phyloP scores from a whole-genome alignment of 164 flowering plant genomes.

The Tetracentron sinense region DNA sequence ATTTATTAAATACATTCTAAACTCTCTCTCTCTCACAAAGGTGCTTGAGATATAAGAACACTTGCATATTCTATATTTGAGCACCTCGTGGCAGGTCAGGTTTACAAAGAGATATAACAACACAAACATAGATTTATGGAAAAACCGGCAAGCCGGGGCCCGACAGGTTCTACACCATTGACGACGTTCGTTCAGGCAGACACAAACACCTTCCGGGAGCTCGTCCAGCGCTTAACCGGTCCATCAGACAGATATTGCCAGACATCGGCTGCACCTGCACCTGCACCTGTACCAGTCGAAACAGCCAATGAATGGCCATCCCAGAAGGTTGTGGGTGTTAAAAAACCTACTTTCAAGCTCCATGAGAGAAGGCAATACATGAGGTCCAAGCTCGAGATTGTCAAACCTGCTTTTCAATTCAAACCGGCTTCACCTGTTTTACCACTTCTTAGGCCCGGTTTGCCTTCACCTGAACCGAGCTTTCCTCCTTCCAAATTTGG shows the following conservation, averaged over 20 bases:
- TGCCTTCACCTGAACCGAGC: slow-evolving; percentile 1
- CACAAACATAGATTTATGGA: slow-evolving; percentile 17
- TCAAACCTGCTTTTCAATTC: slow-evolving; percentile 33
- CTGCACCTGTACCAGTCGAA: neutral
- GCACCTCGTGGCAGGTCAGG: slow-evolving; percentile 5
- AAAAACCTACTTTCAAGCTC: slow-evolving; percentile 46
- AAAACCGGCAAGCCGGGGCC: slow-evolving; percentile 13
- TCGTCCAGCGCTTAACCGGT: slow-evolving; percentile 76
- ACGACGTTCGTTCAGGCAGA: slow-evolving; percentile 71
- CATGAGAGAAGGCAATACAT: slow-evolving; percentile 62
- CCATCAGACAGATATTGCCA: slow-evolving; percentile 16
- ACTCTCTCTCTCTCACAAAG: no score
- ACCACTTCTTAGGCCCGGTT: neutral
- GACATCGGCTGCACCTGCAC: slow-evolving; percentile 2
- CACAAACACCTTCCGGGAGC: slow-evolving; percentile 49
- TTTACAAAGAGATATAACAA: neutral
- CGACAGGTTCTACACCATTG: slow-evolving; percentile 24
- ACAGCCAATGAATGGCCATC: slow-evolving; percentile 15
- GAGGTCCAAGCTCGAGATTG: slow-evolving; percentile 56
- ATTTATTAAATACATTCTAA: no score
- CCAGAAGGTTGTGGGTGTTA: slow-evolving; percentile 16
- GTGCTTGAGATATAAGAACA: no score
- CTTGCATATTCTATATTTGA: neutral
- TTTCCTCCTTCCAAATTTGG: neutral
- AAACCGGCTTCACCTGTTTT: slow-evolving; percentile 14